Base-by-base conservation (phyloP, 2,329 filamentous ascomycete genomes). In the Emergomyces pasteurianus region DNA sequence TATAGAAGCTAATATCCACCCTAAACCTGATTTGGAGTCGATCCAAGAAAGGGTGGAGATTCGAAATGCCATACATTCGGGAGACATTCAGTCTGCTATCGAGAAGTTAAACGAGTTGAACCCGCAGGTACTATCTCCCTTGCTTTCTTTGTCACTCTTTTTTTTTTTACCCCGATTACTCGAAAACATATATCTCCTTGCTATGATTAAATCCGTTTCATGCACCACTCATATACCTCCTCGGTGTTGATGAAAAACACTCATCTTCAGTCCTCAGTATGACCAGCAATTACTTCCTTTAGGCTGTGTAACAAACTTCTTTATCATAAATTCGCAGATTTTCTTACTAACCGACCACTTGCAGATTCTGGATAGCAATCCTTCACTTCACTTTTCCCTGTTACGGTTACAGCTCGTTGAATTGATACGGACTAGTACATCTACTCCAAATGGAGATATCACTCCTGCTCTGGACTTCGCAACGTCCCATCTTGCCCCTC, bases 151-250 rank as follows among this genome's bases (percentile, higher is more conserved):
- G 28, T 54, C 49, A 50, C 38, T 72, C 34, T 38, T 63, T 60
- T 63, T 60, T 28, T 2, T 2, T n/a, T n/a, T n/a, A n/a, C 23
- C 46, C 12, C 16, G 23, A 10, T 16, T 28, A 49, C 62, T 54
- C 34, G 4, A 49, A 85, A 77, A 89, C 73, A 59, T 58, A 36
- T 23, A 26, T 60, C 58, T 59, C 58, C 64, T 78, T 83, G 81
- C 83, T 77, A 92, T 94, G 94, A 99, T 99, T 96, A 96, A 81
- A 89, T 81, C 83, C 82, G 88, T 81, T 92, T 95, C 92, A 99
- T 99, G 94, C 94, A 99, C 94, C 94, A 99, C 94, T 91, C 94
- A 90, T 94, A 97, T 68, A 84, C 81, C 81, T 82, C 85, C 81
- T 57, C 34, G 85, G 86, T 84, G 77, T 84, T 94, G 94, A 95